Conservation (phyloP, 2,329 filamentous ascomycete species). For the Aspergillus sp. region DNA sequence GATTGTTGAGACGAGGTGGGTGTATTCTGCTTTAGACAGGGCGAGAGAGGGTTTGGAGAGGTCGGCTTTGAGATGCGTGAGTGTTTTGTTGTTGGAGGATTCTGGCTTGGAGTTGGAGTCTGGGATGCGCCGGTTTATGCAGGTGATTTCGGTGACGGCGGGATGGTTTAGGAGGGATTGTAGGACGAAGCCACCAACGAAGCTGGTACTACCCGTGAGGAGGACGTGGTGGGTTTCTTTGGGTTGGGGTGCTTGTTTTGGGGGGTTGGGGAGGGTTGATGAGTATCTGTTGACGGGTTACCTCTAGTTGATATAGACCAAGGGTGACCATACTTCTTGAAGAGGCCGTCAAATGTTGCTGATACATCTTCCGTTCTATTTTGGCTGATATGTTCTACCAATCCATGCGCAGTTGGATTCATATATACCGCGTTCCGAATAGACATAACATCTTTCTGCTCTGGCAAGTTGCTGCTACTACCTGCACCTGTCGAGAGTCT, state of each 20-base stretch:
- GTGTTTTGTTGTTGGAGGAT: neutral
- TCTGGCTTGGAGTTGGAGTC: neutral
- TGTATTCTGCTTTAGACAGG: neutral
- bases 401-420: slow-evolving; percentile 3
- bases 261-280: neutral
- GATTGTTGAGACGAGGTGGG: neutral
- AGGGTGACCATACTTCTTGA: neutral
- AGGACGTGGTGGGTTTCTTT: slow-evolving; percentile 8
- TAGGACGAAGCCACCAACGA: slow-evolving; percentile 8
- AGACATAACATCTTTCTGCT: neutral
- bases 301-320: neutral
- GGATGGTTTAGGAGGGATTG: neutral
- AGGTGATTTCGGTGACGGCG: slow-evolving; percentile 1
- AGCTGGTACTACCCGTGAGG: slow-evolving; percentile 12
- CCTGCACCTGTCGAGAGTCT: slow-evolving; percentile 7
- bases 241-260: neutral
- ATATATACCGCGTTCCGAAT: slow-evolving; percentile 4
- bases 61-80: neutral
- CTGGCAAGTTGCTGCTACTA: neutral
- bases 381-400: neutral
- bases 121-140: slow-evolving; percentile 1
- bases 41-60: slow-evolving; percentile 3
- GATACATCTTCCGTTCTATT: neutral
- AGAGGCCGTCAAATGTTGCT: neutral
- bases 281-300: neutral